These are phyloP conservation scores for Penicillium cosmopolitanum DNA, from an alignment of 495 filamentous ascomycete genomes.

Conservation along the genomic window DNA sequence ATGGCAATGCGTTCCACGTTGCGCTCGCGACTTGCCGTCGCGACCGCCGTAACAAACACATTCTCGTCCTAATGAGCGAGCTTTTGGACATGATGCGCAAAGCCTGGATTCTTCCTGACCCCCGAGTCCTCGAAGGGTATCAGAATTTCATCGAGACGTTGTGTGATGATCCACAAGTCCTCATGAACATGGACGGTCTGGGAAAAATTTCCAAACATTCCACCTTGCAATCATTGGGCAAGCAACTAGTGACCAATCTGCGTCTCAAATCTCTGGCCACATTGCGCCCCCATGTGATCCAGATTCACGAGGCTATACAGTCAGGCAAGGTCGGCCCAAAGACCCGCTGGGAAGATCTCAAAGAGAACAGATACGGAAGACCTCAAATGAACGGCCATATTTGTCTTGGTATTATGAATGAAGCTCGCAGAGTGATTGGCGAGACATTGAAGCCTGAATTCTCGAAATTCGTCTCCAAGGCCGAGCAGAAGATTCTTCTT, in stretches of 20 bases:
- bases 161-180: constrained; percentile 32
- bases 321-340: constrained; percentile 4
- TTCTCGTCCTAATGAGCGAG: constrained; percentile 57
- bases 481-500: constrained; percentile 26
- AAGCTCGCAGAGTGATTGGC: constrained; percentile 34
- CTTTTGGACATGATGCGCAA: constrained; percentile 61
- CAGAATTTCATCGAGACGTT: constrained; percentile 29
- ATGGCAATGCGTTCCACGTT: constrained; percentile 64
- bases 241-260: constrained; percentile 33
- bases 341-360: constrained; percentile 14
- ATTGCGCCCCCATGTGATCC: constrained; percentile 33
- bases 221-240: constrained; percentile 29
- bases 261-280: constrained; percentile 24
- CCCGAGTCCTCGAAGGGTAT: constrained; percentile 37
- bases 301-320: constrained; percentile 37
- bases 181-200: constrained; percentile 32
- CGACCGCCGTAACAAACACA: constrained; percentile 70
- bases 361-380: constrained; percentile 12
- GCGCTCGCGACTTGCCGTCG: constrained; percentile 69
- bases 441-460: constrained; percentile 32
- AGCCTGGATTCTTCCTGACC: constrained; percentile 37
- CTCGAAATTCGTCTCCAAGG: constrained; percentile 30
- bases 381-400: constrained; percentile 3
- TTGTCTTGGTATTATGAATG: constrained; percentile 30
- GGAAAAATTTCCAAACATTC: constrained; percentile 11